Conservation (phyloP, 2,329 filamentous ascomycete genomes). For the Diaporthe vexans region DNA sequence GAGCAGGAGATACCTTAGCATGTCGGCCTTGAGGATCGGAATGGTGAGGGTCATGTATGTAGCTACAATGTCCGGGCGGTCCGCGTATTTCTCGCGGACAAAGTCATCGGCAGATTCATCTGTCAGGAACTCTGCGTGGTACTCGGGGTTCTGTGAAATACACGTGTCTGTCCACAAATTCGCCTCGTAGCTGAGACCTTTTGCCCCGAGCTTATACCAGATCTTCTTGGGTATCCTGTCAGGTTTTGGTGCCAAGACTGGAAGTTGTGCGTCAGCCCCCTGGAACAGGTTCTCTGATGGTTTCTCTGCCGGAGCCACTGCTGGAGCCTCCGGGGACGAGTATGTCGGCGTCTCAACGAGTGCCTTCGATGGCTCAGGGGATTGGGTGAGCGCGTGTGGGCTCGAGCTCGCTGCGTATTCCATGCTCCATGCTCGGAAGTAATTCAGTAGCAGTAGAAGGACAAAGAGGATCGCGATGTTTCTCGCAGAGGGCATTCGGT, state of each 20-base stretch:
- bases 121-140: slow-evolving; percentile 47
- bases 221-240: slow-evolving; percentile 44
- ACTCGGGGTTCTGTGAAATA: slow-evolving; percentile 47
- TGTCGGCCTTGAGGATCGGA: slow-evolving; percentile 71
- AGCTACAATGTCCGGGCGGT: slow-evolving; percentile 45
- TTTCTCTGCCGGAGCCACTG: neutral
- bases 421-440: neutral
- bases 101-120: slow-evolving; percentile 58
- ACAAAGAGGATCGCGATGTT: neutral
- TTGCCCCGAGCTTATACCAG: slow-evolving; percentile 57
- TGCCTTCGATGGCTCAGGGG: neutral
- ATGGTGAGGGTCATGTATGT: slow-evolving; percentile 45
- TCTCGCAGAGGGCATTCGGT: neutral
- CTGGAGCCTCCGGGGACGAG: neutral
- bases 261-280: neutral
- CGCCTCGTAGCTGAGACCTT: slow-evolving; percentile 50
- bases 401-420: neutral
- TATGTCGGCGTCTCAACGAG: neutral
- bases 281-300: neutral
- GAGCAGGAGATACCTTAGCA: slow-evolving; percentile 79
- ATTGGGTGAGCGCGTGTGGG: neutral
- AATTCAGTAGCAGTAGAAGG: neutral
- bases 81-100: slow-evolving; percentile 69
- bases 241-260: neutral
- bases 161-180: slow-evolving; percentile 51